phyloP scores from a whole-genome alignment of 1,284 basidiomycete genomes.

The Leccinum laetum region DNA sequence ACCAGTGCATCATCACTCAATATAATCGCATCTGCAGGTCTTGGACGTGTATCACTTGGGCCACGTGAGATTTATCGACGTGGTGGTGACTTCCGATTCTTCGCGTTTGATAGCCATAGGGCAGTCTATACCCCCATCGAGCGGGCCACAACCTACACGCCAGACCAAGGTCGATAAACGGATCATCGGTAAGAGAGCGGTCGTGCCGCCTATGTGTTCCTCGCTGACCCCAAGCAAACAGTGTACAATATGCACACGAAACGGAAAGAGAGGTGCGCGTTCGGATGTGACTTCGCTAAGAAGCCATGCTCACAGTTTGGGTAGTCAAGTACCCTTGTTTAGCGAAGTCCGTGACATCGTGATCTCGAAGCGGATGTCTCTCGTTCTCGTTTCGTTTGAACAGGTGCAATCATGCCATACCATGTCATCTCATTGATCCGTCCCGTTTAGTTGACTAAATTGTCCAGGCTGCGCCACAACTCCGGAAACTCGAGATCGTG shows the following conservation, averaged over 20 bases:
- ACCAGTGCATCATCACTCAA: rapidly evolving
- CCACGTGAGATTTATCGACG: slow-evolving; percentile 70
- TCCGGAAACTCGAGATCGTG: slow-evolving; percentile 73
- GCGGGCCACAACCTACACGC: slow-evolving; percentile 47
- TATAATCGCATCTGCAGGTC: slow-evolving; percentile 22
- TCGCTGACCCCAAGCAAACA: slow-evolving; percentile 28
- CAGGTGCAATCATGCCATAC: slow-evolving; percentile 43
- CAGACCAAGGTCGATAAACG: slow-evolving; percentile 70
- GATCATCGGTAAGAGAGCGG: slow-evolving; percentile 56
- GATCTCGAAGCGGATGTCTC: slow-evolving; percentile 53
- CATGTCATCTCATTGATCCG: background rate
- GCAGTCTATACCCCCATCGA: slow-evolving; percentile 56
- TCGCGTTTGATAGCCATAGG: slow-evolving; percentile 68
- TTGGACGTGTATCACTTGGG: slow-evolving; percentile 62
- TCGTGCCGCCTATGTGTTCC: background rate
- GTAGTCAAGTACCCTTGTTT: slow-evolving; percentile 71
- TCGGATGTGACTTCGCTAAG: background rate
- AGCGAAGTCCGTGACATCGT: slow-evolving; percentile 78
- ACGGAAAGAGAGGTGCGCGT: slow-evolving; percentile 63
- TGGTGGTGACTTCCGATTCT: slow-evolving; percentile 57
- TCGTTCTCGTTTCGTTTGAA: slow-evolving; percentile 58
- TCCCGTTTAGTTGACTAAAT: background rate
- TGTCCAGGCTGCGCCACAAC: slow-evolving; percentile 68
- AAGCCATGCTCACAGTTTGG: background rate
- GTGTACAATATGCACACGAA: slow-evolving; percentile 70